Evolutionary conservation across 345 rosid species (phyloP).

Genomic region (Eucalyptus cloeziana): DNA sequence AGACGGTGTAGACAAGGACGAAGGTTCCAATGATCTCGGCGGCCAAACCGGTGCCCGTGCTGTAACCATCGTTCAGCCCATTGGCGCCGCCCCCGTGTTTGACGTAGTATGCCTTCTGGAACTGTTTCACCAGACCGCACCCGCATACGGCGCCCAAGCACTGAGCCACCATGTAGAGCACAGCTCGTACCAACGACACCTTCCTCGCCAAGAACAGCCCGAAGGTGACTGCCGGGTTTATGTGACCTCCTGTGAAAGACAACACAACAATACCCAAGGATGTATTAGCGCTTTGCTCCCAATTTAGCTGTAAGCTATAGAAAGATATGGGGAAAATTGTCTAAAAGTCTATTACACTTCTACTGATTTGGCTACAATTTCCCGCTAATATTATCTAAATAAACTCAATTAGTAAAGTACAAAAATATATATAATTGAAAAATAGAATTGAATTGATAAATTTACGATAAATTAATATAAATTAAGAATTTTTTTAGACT

Average conservation of each 20-base stretch:
- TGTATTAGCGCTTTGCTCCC: not conserved
- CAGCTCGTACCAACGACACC: constrained; percentile 27
- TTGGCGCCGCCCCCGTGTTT: constrained; percentile 32
- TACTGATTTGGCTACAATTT: no score
- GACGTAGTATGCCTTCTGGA: constrained; percentile 20
- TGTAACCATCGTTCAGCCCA: constrained; percentile 8
- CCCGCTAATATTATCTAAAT: no score
- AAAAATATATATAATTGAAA: accelerated
- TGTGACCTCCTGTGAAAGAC: constrained; percentile 22
- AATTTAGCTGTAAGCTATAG: not conserved
- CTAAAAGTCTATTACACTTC: no score
- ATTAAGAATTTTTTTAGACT: no score
- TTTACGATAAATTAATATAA: accelerated
- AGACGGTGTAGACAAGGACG: constrained; percentile 38
- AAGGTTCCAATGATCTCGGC: constrained; percentile 38
- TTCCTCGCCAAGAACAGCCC: constrained; percentile 32
- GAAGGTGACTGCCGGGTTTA: constrained; percentile 31
- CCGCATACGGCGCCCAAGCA: constrained; percentile 38
- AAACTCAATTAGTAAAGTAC: no score
- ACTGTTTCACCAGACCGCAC: constrained; percentile 30
- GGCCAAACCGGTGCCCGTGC: constrained; percentile 28
- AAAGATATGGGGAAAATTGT: not conserved
- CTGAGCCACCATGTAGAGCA: constrained; percentile 32
- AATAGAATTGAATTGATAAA: no score
- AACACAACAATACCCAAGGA: not conserved